Evolutionary conservation across 1,284 basidiomycete species (phyloP), one percentile per base, ranked within the genome.

Genomic region (Kwoniella shivajii): DNA sequence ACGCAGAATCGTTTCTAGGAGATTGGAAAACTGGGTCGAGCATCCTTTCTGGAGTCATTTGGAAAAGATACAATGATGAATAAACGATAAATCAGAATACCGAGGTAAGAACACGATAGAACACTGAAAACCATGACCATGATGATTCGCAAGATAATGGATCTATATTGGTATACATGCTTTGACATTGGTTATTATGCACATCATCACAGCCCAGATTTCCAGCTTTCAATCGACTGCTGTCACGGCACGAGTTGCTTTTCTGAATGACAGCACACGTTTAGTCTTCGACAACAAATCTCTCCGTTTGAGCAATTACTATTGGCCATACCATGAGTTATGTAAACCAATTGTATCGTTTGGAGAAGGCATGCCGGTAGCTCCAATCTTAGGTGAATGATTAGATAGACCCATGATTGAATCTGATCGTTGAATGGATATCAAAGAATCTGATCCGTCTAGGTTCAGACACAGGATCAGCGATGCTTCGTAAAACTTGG

Each of bases 291-390:
- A 29, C 1, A n/a, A 1, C 22, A 13, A n/a, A 41, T 16, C 3
- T 20, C 29, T 10, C n/a, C n/a, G n/a, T n/a, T n/a, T n/a, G n/a
- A n/a, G n/a, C n/a, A n/a, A n/a, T n/a, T n/a, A n/a, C 58, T 71
- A 71, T 56, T 64, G 57, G 31, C 71, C 72, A 61, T 69, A 74
- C 62, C 63, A 75, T 33, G 73, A 76, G 72, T 79, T 79, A 67
- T 79, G 78, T 36, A 79, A 64, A 24, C 77, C 78, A 18, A 79
- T 63, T n/a, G 66, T 61, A 61, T 78, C 76, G 59, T 77, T 77
- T 14, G 73, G 73, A 14, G 68, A 57, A 1, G 68, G 58, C 68
- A 71, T 68, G 18, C 45, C 55, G 10, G 63, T 52, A 5, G 75
- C 67, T 20, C 74, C 73, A 22, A 78, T 60, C 50, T 76, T 76